phyloP scores from a whole-genome alignment of 257 asterid species.

The Penstemon newberryi region DNA sequence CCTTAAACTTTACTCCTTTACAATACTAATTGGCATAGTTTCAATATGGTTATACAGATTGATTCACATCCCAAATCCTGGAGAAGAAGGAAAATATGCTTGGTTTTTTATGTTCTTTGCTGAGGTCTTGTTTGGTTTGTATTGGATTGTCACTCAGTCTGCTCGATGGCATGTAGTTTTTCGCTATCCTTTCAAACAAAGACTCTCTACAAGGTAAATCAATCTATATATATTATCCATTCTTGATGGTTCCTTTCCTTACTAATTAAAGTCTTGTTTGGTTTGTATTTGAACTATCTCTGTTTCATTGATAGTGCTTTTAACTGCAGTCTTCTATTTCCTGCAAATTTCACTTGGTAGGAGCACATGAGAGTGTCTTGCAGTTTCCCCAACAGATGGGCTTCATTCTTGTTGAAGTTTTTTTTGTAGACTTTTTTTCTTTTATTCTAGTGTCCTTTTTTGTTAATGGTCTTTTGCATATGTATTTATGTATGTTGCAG shows the following conservation, averaged over 20 bases:
- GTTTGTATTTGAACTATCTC: no score
- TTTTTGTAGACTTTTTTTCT: no score
- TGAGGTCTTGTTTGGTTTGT: slow-evolving; percentile 48
- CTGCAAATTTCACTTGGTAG: no score
- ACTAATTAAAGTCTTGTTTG: no score
- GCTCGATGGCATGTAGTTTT: slow-evolving; percentile 53
- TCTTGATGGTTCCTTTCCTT: no score
- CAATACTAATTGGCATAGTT: slow-evolving; percentile 37
- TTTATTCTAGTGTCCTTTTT: background rate
- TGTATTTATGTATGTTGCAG: slow-evolving; percentile 24
- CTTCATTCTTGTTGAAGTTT: no score
- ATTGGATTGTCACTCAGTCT: slow-evolving; percentile 73
- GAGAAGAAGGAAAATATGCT: slow-evolving; percentile 41
- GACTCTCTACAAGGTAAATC: slow-evolving; percentile 50
- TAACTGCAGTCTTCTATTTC: no score
- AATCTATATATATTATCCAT: no score
- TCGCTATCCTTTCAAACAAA: slow-evolving; percentile 47
- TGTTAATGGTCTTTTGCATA: background rate
- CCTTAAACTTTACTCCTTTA: slow-evolving; percentile 31
- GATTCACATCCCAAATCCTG: slow-evolving; percentile 48
- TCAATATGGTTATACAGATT: slow-evolving; percentile 49
- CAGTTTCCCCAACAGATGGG: no score
- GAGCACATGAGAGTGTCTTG: no score
- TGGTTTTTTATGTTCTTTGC: slow-evolving; percentile 60
- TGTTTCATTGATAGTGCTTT: no score